Conservation (phyloP, 176 grass and related monocot species). For the Hordeum marinum region DNA sequence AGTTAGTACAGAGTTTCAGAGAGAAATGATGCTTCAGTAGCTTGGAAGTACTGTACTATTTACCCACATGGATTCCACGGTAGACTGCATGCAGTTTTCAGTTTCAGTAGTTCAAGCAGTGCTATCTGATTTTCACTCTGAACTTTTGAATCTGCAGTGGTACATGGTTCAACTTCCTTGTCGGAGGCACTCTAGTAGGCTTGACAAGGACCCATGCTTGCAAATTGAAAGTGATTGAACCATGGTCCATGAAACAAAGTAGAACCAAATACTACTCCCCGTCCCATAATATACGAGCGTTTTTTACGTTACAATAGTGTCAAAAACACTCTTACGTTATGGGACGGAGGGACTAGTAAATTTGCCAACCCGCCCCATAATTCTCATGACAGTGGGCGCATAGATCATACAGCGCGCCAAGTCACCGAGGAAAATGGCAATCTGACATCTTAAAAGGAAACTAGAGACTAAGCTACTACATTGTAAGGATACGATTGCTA, state of each 20-base stretch:
- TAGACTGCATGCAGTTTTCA: background rate
- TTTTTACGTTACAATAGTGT: too few relatives aligned
- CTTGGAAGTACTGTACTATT: too few relatives aligned
- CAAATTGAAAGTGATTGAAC: too few relatives aligned
- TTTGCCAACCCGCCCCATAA: background rate
- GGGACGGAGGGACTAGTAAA: background rate
- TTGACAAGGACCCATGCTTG: background rate
- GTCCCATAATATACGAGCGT: too few relatives aligned
- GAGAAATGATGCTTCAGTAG: background rate
- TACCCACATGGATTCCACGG: background rate
- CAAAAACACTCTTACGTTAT: too few relatives aligned
- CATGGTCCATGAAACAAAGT: background rate
- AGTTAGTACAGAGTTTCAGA: background rate
- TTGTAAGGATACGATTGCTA: background rate
- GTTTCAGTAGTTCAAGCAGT: background rate
- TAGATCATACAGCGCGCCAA: background rate
- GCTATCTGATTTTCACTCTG: background rate
- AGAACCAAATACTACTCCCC: background rate
- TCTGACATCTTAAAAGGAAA: background rate
- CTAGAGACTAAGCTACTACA: background rate
- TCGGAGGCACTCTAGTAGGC: background rate
- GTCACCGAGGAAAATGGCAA: background rate
- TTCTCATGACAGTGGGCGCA: background rate
- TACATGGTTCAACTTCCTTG: background rate
- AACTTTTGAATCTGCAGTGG: background rate